Evolutionary conservation across 169 alveolate species (phyloP).

Genomic region (Theileria annulata): DNA sequence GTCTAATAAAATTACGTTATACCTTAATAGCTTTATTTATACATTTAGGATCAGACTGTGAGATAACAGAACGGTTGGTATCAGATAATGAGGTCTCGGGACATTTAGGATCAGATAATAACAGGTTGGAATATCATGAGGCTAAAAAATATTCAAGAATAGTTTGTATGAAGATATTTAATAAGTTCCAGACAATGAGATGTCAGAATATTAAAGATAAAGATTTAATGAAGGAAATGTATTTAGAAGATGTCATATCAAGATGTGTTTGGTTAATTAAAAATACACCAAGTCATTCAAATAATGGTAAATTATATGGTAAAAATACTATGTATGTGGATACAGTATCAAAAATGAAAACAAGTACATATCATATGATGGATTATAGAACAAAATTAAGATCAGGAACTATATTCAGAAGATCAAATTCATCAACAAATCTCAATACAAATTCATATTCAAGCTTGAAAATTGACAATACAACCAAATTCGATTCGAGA

Average conservation of each 20-base stretch:
- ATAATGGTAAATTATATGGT: too few species aligned
- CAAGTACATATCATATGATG: conserved; percentile 1
- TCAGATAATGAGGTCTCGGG: too few species aligned
- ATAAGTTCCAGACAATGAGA: conserved; percentile 28
- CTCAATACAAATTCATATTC: not conserved
- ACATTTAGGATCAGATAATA: not conserved
- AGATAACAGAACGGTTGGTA: not conserved
- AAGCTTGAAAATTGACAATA: not conserved
- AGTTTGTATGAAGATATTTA: conserved; percentile 28
- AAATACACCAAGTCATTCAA: conserved; percentile 5
- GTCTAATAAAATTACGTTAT: not conserved
- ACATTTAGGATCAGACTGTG: conserved; percentile 18
- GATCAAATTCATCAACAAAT: not conserved
- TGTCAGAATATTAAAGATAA: conserved; percentile 12
- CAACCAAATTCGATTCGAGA: not conserved
- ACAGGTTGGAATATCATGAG: not conserved
- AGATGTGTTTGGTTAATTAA: conserved; percentile 52
- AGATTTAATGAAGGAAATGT: conserved; percentile 24
- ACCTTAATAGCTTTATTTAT: conserved; percentile 39
- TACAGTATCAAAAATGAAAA: not conserved
- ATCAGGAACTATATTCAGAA: not conserved
- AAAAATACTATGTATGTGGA: not conserved
- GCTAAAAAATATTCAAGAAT: conserved; percentile 15
- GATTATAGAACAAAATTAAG: not conserved
- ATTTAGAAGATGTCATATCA: conserved; percentile 32